phyloP scores from a whole-genome alignment of 441 rosid species.

The Sinapis alba region DNA sequence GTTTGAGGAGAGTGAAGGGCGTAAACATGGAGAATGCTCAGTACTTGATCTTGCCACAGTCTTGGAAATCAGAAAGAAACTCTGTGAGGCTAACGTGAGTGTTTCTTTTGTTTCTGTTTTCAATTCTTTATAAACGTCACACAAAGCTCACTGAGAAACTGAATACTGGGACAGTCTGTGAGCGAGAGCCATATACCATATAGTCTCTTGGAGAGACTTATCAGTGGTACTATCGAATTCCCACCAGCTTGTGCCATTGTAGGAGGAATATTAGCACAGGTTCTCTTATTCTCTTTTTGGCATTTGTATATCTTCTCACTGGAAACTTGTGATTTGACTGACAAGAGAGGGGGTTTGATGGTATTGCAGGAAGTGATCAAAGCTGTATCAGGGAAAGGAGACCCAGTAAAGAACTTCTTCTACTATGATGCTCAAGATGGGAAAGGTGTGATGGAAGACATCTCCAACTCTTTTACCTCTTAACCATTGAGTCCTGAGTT shows the following conservation, averaged over 20 bases:
- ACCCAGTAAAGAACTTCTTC: slow-evolving; percentile 74
- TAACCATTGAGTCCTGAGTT: not conserved
- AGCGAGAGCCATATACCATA: slow-evolving; percentile 62
- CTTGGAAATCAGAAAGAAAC: slow-evolving; percentile 56
- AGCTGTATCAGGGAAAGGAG: slow-evolving; percentile 85
- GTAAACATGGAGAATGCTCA: slow-evolving; percentile 52
- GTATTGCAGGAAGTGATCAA: slow-evolving; percentile 78
- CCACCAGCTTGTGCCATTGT: slow-evolving; percentile 89
- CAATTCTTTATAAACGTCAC: not conserved
- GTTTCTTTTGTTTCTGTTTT: not conserved
- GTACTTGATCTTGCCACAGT: slow-evolving; percentile 60
- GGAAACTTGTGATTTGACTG: not conserved
- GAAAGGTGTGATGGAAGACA: slow-evolving; percentile 68
- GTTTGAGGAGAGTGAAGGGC: slow-evolving; percentile 70
- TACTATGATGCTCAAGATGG: slow-evolving; percentile 58
- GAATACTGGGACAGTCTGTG: slow-evolving; percentile 48
- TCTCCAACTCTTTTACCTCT: slow-evolving; percentile 45
- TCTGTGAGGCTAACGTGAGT: slow-evolving; percentile 68
- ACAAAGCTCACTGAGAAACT: not conserved
- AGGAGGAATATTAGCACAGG: slow-evolving; percentile 93
- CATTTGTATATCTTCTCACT: not conserved
- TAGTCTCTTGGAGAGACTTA: slow-evolving; percentile 66
- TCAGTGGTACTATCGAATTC: slow-evolving; percentile 52
- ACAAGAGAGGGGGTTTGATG: slow-evolving; percentile 3
- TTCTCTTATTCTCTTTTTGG: slow-evolving; percentile 13